Evolutionary conservation across 2,329 filamentous ascomycete species (phyloP).

Genomic region (Fusarium staphyleae): DNA sequence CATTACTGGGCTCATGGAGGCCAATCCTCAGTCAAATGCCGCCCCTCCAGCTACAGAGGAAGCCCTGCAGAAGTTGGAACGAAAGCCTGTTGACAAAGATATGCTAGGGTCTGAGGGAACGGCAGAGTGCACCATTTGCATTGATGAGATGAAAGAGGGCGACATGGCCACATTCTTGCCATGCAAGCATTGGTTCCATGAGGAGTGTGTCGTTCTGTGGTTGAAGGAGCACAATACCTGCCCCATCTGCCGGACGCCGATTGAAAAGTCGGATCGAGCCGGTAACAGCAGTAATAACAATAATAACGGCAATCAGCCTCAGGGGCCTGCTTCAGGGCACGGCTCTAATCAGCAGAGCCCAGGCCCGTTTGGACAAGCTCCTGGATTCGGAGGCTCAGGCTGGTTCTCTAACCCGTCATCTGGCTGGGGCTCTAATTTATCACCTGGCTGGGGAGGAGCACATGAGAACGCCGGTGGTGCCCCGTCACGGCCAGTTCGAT

Average conservation of each 20-base stretch:
- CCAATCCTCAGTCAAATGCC: constrained; percentile 76
- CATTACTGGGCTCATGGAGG: constrained; percentile 87
- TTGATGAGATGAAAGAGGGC: constrained; percentile 78
- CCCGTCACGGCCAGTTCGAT: constrained; percentile 26
- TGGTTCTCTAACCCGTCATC: constrained; percentile 14
- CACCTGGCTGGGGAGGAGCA: constrained; percentile 2
- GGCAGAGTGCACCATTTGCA: constrained; percentile 93
- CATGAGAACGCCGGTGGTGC: not conserved
- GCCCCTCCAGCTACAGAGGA: constrained; percentile 80
- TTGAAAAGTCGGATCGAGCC: constrained; percentile 50
- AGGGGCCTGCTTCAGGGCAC: constrained; percentile 19
- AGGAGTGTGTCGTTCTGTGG: constrained; percentile 82
- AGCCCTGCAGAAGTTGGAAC: constrained; percentile 76
- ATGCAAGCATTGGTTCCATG: constrained; percentile 95
- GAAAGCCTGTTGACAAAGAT: constrained; percentile 71
- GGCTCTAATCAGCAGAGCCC: constrained; percentile 14
- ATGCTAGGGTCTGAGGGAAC: constrained; percentile 72
- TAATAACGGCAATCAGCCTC: constrained; percentile 15
- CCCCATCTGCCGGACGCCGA: constrained; percentile 75
- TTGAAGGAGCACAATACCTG: constrained; percentile 91
- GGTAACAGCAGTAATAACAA: constrained; percentile 17
- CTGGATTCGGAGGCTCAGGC: not conserved
- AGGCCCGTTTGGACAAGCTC: constrained; percentile 1
- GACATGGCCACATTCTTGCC: constrained; percentile 80
- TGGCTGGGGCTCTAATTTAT: no score